Base-by-base conservation (phyloP, 2,329 filamentous ascomycete genomes). In the Sporothrix variecibatus region DNA sequence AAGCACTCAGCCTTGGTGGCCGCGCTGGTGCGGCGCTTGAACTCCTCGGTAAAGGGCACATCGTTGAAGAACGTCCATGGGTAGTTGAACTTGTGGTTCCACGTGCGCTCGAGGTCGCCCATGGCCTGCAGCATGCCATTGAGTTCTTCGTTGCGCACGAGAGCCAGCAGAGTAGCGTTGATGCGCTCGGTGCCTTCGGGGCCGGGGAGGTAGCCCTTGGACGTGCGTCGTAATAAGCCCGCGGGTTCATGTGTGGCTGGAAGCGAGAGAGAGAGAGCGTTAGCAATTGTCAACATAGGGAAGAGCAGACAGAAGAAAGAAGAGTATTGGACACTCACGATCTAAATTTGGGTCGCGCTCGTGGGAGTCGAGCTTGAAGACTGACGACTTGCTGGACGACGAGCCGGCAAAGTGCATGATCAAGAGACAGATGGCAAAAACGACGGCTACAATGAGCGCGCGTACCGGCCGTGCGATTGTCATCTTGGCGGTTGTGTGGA, bases 21-120 rank as follows among this genome's bases (percentile, higher is more conserved):
- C 38, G 91, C 94, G 76, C 88, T 86, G 0, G 95, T 98, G 82
- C 88, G 90, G 79, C 85, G 86, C 85, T 97, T 98, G 86, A 99
- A 99, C 79, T 98, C 95, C 20, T 96, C 93, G 2, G 92, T 91
- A 80, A 99, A 99, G 20, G 94, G 93, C 71, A 93, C 91, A 80
- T 99, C 95, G 84, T 99, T 99, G 88, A 99, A 97, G 82, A 99
- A 99, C 9, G 94, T 98, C 94, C 96, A 99, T 0, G 96, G 96
- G 81, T 99, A 99, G 86, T 99, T 99, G 89, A 98, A 99, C 81
- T 99, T 99, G 86, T 90, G 87, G 80, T 99, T 99, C 94, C 95
- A 99, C 0, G 95, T 98, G 77, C 92, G 86, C 84, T 99, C 96
- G 75, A 99, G 87, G 80, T 99, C 95, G 73, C 84, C 84, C 94